Evolutionary conservation across 805 yeast species (phyloP).

Genomic region (Brettanomyces naardenensis): DNA sequence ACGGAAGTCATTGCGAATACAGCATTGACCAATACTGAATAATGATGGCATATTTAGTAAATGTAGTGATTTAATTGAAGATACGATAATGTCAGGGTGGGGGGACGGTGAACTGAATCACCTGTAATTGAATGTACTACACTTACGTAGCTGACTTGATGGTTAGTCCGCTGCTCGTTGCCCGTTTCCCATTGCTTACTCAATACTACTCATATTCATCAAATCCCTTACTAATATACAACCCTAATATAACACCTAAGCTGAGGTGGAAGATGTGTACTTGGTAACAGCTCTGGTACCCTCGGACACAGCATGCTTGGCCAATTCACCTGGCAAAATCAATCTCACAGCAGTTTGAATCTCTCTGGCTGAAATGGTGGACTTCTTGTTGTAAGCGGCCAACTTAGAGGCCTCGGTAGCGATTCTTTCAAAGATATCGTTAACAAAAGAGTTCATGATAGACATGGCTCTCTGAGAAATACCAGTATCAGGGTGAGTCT

Average conservation of each 20-base stretch:
- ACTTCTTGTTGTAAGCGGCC: constrained; percentile 98
- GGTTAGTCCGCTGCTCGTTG: no score
- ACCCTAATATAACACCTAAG: constrained; percentile 46
- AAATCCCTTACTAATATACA: constrained; percentile 27
- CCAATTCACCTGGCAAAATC: constrained; percentile 97
- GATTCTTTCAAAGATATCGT: constrained; percentile 96
- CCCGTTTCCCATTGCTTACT: no score
- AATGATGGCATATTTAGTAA: no score
- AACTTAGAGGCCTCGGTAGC: constrained; percentile 97
- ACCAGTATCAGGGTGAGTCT: constrained; percentile 99
- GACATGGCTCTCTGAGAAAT: constrained; percentile 98
- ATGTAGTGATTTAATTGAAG: no score
- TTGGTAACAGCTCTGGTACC: constrained; percentile 98
- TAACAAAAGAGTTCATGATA: constrained; percentile 96
- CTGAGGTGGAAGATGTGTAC: constrained; percentile 64
- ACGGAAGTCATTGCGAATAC: no score
- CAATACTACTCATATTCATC: no score
- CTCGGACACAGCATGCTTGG: constrained; percentile 97
- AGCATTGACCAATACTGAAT: no score
- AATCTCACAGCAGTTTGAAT: constrained; percentile 98
- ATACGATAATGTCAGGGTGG: no score
- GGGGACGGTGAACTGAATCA: no score
- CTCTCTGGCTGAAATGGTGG: constrained; percentile 97
- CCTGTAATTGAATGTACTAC: no score
- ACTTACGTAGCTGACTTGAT: no score